Evolutionary conservation across 345 rosid species (phyloP), one percentile per base, ranked within the genome.

Genomic region (Brassica nigra): DNA sequence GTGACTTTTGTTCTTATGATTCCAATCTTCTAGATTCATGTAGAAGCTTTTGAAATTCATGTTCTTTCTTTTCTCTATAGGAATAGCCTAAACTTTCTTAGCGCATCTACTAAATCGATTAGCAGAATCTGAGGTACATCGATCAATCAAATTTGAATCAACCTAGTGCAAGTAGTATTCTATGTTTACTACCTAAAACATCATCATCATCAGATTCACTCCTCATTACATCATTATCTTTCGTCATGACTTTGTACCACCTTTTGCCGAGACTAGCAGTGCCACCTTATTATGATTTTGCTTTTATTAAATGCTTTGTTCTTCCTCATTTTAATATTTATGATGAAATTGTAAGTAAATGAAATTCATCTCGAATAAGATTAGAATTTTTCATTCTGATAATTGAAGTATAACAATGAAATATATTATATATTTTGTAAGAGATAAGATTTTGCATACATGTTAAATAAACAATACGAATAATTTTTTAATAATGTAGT

Each of bases 121-220:
- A 63, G 3, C 23, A 71, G 76, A 63, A 4, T 39, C 28, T 70
- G 81, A 77, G 69, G 75, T 77, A 69, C 23, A 14, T 47, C 14
- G 57, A 49, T 49, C 20, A 49, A 6, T 6, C n/a, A 8, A 49
- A 4, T 49, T 14, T 49, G 20, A n/a, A 7, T 8, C n/a, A 49
- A 5, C 1, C 6, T 27, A 2, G 3, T 70, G 5, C 49, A 68
- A 8, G 36, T 30, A 58, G 11, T 33, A 61, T 2, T n/a, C 63
- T 69, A 62, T 63, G 29, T 70, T 49, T 62, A 23, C 6, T 4
- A 49, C 31, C 30, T 33, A 3, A 57, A 36, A 54, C 66, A 49
- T 62, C 76, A 70, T 62, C 76, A 71, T 54, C 76, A 65, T 37
- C 44, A 37, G 49, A 71, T 55, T 71, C 72, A 15, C 62, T 49